Evolutionary conservation across 371 early-diverging fungal genomes (phyloP).

Genomic region (Fennellomyces sp.): DNA sequence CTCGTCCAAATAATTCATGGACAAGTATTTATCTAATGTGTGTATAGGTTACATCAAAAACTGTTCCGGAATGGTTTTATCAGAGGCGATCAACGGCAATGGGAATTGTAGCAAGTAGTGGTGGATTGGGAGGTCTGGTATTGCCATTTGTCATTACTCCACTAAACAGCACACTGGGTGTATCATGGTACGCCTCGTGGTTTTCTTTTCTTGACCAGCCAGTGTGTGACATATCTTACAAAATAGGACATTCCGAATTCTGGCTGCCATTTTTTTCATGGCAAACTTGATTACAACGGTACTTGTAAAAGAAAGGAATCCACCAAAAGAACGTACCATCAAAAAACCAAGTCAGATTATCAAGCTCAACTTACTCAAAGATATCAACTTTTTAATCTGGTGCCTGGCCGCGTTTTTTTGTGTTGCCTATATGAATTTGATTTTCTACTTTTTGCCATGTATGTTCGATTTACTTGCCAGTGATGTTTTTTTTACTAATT

Average conservation of each 20-base stretch:
- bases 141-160: slow-evolving; percentile 66
- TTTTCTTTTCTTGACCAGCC: slow-evolving; percentile 18
- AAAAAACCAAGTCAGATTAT: slow-evolving; percentile 9
- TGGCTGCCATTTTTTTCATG: slow-evolving; percentile 37
- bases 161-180: slow-evolving; percentile 57
- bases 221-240: background rate
- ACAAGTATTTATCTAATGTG: too few species aligned
- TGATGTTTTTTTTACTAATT: background rate
- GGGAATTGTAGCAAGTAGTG: slow-evolving; percentile 76
- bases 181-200: slow-evolving; percentile 45
- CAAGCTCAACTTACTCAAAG: slow-evolving; percentile 27
- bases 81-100: slow-evolving; percentile 70
- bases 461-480: background rate
- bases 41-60: slow-evolving; percentile 23
- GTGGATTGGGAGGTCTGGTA: slow-evolving; percentile 79
- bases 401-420: slow-evolving; percentile 5
- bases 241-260: slow-evolving; percentile 31
- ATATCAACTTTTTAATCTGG: slow-evolving; percentile 11
- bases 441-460: slow-evolving; percentile 16
- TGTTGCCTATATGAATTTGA: slow-evolving; percentile 6
- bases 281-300: slow-evolving; percentile 26
- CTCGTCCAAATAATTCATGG: too few species aligned
- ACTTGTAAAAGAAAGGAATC: slow-evolving; percentile 32
- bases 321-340: slow-evolving; percentile 13
- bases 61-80: slow-evolving; percentile 77